These are phyloP conservation scores for Plantago rigida DNA, from an alignment of 305 asterid species.

Conservation along the genomic window DNA sequence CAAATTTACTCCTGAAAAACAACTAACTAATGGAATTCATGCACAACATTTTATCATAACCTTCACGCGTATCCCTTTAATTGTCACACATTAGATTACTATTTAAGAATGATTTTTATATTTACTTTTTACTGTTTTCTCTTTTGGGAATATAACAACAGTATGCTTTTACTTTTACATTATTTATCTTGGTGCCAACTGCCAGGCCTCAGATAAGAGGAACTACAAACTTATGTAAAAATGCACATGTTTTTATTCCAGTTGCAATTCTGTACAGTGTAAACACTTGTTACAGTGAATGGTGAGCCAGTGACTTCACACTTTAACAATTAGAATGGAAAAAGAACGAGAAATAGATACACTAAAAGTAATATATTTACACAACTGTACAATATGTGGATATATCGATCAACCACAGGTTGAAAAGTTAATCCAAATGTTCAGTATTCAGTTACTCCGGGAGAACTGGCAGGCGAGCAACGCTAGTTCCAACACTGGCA, in stretches of 20 bases:
- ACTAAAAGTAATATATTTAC: conserved; percentile 27
- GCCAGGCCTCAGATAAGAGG: too few species aligned
- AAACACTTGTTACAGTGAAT: conserved; percentile 15
- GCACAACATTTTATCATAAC: too few species aligned
- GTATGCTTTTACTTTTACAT: too few species aligned
- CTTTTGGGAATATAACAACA: too few species aligned
- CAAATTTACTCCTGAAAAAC: too few species aligned
- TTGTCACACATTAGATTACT: too few species aligned
- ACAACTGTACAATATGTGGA: conserved; percentile 34
- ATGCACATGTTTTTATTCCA: conserved; percentile 5
- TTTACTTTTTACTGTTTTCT: too few species aligned
- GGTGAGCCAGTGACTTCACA: conserved; percentile 24
- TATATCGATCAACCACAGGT: conserved; percentile 32
- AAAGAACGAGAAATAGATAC: conserved; percentile 4
- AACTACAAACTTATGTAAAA: too few species aligned
- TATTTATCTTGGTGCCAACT: too few species aligned
- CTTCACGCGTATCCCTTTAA: too few species aligned
- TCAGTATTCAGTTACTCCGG: conserved; percentile 39
- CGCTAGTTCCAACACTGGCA: conserved; percentile 33
- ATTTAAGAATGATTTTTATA: too few species aligned
- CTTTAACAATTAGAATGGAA: conserved; percentile 15
- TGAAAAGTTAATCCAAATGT: conserved; percentile 14
- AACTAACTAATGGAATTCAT: too few species aligned
- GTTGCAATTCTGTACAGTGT: conserved; percentile 31
- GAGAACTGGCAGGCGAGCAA: conserved; percentile 54